phyloP scores from a whole-genome alignment of 176 grass and related monocot genomes.

The Chrysopogon serrulatus region DNA sequence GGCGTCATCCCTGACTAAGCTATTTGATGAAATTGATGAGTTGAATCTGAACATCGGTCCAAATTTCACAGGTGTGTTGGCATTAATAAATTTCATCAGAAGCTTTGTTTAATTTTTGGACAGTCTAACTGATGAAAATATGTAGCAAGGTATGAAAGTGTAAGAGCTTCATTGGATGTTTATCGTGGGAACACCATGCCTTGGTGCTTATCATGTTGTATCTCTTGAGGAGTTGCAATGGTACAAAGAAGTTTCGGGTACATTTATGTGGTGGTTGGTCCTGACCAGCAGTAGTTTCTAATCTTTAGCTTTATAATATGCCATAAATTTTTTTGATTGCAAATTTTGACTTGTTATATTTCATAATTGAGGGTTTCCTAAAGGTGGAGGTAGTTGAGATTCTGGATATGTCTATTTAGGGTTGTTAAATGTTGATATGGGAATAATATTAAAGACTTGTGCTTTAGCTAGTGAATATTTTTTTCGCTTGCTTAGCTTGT shows the following conservation, averaged over 20 bases:
- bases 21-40: neutral
- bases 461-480: neutral
- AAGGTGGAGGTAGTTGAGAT: too few species aligned
- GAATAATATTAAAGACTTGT: neutral
- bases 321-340: too few species aligned
- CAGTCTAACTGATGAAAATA: neutral
- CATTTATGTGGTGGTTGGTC: fast-evolving
- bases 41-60: neutral
- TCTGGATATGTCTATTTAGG: too few species aligned
- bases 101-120: fast-evolving
- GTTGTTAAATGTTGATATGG: too few species aligned
- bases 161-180: neutral
- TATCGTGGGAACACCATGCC: neutral
- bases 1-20: neutral
- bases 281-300: too few species aligned
- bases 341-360: too few species aligned
- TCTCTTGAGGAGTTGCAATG: neutral
- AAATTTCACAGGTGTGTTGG: neutral
- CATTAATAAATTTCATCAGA: too few species aligned
- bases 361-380: neutral
- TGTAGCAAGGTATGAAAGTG: neutral
- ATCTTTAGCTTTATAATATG: too few species aligned
- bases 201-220: neutral
- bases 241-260: neutral
- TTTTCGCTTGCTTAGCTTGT: too few species aligned